phyloP scores from a whole-genome alignment of 2,329 filamentous ascomycete species.

The Calonectria henricotiae region DNA sequence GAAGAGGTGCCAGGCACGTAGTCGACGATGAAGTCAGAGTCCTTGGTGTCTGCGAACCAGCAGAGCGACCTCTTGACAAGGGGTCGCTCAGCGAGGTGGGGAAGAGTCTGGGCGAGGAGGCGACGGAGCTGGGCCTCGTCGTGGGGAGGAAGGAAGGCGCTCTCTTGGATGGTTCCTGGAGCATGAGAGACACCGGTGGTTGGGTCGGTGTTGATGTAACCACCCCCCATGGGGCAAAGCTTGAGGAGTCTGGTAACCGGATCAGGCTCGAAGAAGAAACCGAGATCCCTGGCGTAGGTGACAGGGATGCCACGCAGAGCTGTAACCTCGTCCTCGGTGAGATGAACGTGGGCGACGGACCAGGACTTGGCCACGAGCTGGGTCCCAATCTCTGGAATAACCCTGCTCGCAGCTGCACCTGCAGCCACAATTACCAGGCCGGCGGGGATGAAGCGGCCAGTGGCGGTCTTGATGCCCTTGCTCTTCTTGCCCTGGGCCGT shows the following conservation, averaged over 20 bases:
- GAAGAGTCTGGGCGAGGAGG: slow-evolving; percentile 69
- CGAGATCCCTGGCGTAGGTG: slow-evolving; percentile 74
- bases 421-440: slow-evolving; percentile 67
- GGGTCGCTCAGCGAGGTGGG: slow-evolving; percentile 68
- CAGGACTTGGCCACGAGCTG: slow-evolving; percentile 72
- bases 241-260: slow-evolving; percentile 72
- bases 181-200: slow-evolving; percentile 61
- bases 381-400: slow-evolving; percentile 66
- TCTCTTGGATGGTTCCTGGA: slow-evolving; percentile 51
- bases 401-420: slow-evolving; percentile 65
- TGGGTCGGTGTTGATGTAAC: slow-evolving; percentile 65
- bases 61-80: slow-evolving; percentile 73
- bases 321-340: slow-evolving; percentile 70
- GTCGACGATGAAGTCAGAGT: slow-evolving; percentile 75
- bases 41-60: slow-evolving; percentile 75
- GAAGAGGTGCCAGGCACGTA: slow-evolving; percentile 68
- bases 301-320: slow-evolving; percentile 73
- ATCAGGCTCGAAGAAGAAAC: slow-evolving; percentile 79
- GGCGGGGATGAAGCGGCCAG: slow-evolving; percentile 45
- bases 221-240: slow-evolving; percentile 73
- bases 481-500: slow-evolving; percentile 24
- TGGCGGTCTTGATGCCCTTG: slow-evolving; percentile 40
- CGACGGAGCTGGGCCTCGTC: slow-evolving; percentile 70
- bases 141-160: slow-evolving; percentile 67
- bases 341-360: slow-evolving; percentile 73